Evolutionary conservation across 1,139 yeast genomes (phyloP).

Genomic region (Zygosaccharomyces sapae): DNA sequence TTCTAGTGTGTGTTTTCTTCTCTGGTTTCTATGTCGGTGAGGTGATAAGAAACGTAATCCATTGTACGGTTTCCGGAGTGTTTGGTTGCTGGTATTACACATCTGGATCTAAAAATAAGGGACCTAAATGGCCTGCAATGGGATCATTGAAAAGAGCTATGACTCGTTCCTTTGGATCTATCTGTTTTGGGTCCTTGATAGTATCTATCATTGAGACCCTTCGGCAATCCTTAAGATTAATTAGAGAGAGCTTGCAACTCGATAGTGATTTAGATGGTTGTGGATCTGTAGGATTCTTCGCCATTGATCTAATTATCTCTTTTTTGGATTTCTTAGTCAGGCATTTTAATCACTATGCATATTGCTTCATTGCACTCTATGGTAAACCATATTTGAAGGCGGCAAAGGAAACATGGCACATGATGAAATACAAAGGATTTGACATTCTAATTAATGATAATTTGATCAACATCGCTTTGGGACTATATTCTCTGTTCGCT

Average conservation of each 20-base stretch:
- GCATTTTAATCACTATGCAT: constrained; percentile 88
- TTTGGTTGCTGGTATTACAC: constrained; percentile 91
- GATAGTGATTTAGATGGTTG: constrained; percentile 42
- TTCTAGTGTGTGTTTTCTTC: constrained; percentile 64
- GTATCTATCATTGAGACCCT: constrained; percentile 71
- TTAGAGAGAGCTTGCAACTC: constrained; percentile 42
- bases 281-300: constrained; percentile 53
- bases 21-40: constrained; percentile 86
- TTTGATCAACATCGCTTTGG: constrained; percentile 69
- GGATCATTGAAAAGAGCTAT: constrained; percentile 80
- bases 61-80: constrained; percentile 78
- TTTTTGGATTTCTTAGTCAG: constrained; percentile 74
- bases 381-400: constrained; percentile 74
- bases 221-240: constrained; percentile 46
- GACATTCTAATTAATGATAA: constrained; percentile 85
- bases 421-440: constrained; percentile 74
- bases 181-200: constrained; percentile 81
- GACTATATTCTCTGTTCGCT: constrained; percentile 68
- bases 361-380: constrained; percentile 80
- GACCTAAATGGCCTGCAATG: constrained; percentile 74
- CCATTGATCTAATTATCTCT: constrained; percentile 57
- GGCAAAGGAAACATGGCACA: constrained; percentile 78
- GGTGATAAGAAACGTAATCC: constrained; percentile 79
- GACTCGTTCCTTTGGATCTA: constrained; percentile 86
- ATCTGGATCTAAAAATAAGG: constrained; percentile 70